Percentiles rank a stretch among this genome's conserved stretches.
These are phyloP conservation scores for Penicillium atrosanguineum DNA, from an alignment of 495 filamentous ascomycete species.

Conservation along the genomic window DNA sequence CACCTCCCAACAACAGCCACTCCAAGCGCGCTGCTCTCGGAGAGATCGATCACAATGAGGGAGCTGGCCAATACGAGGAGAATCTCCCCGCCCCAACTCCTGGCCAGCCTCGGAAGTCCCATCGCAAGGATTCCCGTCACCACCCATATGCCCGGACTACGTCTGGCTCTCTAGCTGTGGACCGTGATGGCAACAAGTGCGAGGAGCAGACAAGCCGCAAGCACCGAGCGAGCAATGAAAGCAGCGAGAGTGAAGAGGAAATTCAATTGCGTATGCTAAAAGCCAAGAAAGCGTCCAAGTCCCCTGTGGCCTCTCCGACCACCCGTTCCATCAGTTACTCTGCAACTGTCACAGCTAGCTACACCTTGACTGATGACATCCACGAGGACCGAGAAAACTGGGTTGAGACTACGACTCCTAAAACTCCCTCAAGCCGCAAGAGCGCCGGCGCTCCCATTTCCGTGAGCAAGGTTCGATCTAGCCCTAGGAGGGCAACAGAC, in stretches of 20 bases:
- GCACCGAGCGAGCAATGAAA: slow-evolving; percentile 44
- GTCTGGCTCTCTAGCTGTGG: slow-evolving; percentile 39
- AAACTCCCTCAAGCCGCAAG: slow-evolving; percentile 62
- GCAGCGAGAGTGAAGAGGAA: slow-evolving; percentile 76
- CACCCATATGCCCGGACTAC: slow-evolving; percentile 52
- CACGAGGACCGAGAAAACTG: slow-evolving; percentile 48
- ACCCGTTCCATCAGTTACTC: slow-evolving; percentile 51
- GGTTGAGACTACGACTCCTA: slow-evolving; percentile 50
- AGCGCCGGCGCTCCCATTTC: slow-evolving; percentile 65
- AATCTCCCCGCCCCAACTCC: slow-evolving; percentile 93
- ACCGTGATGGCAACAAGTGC: slow-evolving; percentile 31
- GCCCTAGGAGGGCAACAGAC: slow-evolving; percentile 59
- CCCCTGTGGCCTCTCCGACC: slow-evolving; percentile 44
- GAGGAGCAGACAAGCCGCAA: slow-evolving; percentile 38
- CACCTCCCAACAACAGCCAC: slow-evolving; percentile 77
- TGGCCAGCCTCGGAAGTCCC: slow-evolving; percentile 89
- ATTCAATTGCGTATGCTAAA: slow-evolving; percentile 63
- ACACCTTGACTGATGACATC: slow-evolving; percentile 41
- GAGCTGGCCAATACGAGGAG: slow-evolving; percentile 61
- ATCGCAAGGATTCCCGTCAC: slow-evolving; percentile 57
- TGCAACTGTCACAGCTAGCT: slow-evolving; percentile 45
- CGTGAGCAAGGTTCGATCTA: slow-evolving; percentile 69
- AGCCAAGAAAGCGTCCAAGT: slow-evolving; percentile 55
- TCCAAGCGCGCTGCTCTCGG: slow-evolving; percentile 78
- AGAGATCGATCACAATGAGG: slow-evolving; percentile 81